Evolutionary conservation across 805 yeast species (phyloP).

Genomic region (Komagataella ulmi): DNA sequence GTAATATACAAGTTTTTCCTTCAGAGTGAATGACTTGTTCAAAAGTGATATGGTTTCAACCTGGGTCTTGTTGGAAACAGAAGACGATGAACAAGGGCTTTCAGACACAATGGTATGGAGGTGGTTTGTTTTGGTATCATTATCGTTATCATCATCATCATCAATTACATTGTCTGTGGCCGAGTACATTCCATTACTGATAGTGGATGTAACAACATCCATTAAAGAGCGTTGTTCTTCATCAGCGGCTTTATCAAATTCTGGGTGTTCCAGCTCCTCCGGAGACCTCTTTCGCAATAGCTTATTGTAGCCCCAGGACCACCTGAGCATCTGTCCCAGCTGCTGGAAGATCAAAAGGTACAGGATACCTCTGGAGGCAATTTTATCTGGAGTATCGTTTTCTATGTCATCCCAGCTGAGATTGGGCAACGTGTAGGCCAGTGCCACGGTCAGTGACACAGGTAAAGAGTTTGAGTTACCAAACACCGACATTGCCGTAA

Average conservation of each 20-base stretch:
- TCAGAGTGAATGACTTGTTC: background rate
- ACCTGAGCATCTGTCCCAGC: slow-evolving; percentile 68
- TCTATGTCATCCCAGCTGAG: slow-evolving; percentile 63
- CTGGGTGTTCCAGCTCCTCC: slow-evolving; percentile 12
- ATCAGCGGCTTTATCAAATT: slow-evolving; percentile 6
- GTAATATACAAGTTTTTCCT: background rate
- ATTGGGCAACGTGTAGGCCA: slow-evolving; percentile 65
- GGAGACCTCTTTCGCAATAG: slow-evolving; percentile 39
- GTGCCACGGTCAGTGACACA: slow-evolving; percentile 74
- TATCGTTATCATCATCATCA: background rate
- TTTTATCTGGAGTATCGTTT: slow-evolving; percentile 52
- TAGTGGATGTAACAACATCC: background rate
- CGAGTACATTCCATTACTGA: background rate
- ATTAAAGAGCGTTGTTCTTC: background rate
- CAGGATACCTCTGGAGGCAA: slow-evolving; percentile 68
- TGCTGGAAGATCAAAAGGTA: slow-evolving; percentile 70
- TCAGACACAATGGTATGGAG: background rate
- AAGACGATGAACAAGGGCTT: background rate
- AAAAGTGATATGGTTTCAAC: background rate
- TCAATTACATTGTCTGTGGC: background rate
- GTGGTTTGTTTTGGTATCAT: background rate
- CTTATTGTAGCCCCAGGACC: slow-evolving; percentile 82
- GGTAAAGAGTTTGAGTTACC: slow-evolving; percentile 94
- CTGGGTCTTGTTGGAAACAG: background rate
- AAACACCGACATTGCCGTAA: slow-evolving; percentile 93